A percentile compares a stretch with the other conserved stretches of the same genome.
These are phyloP conservation scores for Calvatia gigantea DNA, from an alignment of 768 basidiomycete genomes.

Conservation along the genomic window DNA sequence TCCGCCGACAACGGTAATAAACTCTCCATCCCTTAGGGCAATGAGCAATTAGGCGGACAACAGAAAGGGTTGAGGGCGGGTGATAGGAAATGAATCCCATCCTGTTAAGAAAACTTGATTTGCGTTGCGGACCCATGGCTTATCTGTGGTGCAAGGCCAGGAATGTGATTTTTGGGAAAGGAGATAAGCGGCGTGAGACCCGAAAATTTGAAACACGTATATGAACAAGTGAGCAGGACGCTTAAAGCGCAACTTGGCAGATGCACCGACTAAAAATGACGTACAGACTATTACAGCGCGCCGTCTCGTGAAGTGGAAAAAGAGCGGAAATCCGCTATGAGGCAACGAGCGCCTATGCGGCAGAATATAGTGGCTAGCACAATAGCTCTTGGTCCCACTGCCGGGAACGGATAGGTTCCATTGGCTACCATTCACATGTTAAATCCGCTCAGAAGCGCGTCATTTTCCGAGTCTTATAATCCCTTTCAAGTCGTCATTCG, in stretches of 20 bases:
- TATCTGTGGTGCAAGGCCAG: not conserved
- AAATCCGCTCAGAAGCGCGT: constrained; percentile 16
- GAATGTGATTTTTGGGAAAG: not conserved
- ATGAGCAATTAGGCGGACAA: not conserved
- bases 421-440: constrained; percentile 27
- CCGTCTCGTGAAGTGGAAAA: constrained; percentile 18
- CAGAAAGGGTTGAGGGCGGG: not conserved
- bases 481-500: constrained; percentile 10
- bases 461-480: constrained; percentile 16
- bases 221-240: no score
- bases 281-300: not conserved
- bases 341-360: constrained; percentile 12
- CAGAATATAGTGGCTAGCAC: constrained; percentile 19
- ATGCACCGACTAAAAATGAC: not conserved
- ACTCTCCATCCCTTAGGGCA: not conserved
- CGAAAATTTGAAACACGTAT: no score
- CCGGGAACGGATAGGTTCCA: constrained; percentile 12
- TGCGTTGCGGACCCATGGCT: not conserved
- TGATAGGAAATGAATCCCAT: not conserved
- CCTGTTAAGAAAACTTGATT: not conserved
- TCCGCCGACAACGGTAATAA: not conserved
- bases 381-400: constrained; percentile 17
- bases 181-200: constrained; percentile 16
- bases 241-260: no score
- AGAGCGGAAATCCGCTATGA: constrained; percentile 23